A percentile compares a stretch with the other conserved stretches of the same genome.
Conservation (phyloP, 2,329 filamentous ascomycete genomes). For the Chalaropsis thielavioides region DNA sequence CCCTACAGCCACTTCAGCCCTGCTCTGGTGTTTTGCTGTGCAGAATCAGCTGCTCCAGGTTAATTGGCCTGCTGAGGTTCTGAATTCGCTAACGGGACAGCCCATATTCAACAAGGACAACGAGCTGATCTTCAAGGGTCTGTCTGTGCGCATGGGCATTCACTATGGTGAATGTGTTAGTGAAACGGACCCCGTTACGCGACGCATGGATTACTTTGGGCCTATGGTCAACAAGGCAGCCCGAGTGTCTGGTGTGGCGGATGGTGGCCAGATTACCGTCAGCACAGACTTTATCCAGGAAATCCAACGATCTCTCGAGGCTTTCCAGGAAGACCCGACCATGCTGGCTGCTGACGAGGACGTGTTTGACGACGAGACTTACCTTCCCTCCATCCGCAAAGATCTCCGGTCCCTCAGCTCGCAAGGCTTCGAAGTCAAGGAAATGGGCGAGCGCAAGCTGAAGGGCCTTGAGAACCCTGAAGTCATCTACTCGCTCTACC, state of each 20-base stretch:
- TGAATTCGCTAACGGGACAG: slow-evolving; percentile 74
- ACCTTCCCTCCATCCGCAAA: slow-evolving; percentile 64
- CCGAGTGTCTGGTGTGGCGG: slow-evolving; percentile 83
- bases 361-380: slow-evolving; percentile 52
- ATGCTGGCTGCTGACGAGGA: slow-evolving; percentile 43
- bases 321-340: slow-evolving; percentile 41
- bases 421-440: slow-evolving; percentile 92
- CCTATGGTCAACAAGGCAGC: slow-evolving; percentile 98
- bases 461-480: slow-evolving; percentile 97
- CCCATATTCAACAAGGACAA: slow-evolving; percentile 71
- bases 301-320: slow-evolving; percentile 79
- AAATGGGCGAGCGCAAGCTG: slow-evolving; percentile 84
- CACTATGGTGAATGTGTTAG: slow-evolving; percentile 92
- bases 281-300: slow-evolving; percentile 95
- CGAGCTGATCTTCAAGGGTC: slow-evolving; percentile 78
- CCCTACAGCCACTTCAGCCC: slow-evolving; percentile 81
- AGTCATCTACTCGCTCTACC: slow-evolving; percentile 88
- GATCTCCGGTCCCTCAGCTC: slow-evolving; percentile 77
- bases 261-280: slow-evolving; percentile 92
- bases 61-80: slow-evolving; percentile 82
- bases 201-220: slow-evolving; percentile 98
- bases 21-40: slow-evolving; percentile 93
- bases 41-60: slow-evolving; percentile 79
- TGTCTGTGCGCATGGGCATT: slow-evolving; percentile 94
- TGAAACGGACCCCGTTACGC: slow-evolving; percentile 88